Conservation (phyloP, 1,139 yeast genomes). For the Yamadazyma sp. region DNA sequence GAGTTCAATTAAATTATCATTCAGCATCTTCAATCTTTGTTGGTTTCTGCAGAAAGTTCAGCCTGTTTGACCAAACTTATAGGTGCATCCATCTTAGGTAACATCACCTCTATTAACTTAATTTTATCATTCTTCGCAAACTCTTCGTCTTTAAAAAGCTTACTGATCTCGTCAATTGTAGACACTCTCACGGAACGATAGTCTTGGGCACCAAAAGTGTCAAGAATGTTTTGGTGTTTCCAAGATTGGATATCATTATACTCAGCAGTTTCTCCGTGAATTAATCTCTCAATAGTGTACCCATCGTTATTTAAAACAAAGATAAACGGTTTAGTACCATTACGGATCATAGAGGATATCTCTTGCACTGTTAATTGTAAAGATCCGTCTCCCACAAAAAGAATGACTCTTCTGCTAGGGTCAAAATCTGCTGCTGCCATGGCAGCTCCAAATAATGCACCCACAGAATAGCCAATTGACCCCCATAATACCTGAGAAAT, state of each 20-base stretch:
- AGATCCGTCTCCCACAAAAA: conserved; percentile 44
- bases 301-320: conserved; percentile 42
- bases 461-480: conserved; percentile 84
- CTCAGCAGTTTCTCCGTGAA: conserved; percentile 35
- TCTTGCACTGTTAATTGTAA: conserved; percentile 46
- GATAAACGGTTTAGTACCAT: conserved; percentile 31
- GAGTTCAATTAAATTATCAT: no score
- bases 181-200: conserved; percentile 25
- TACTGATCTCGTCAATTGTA: conserved; percentile 27
- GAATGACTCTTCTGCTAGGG: conserved; percentile 32
- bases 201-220: conserved; percentile 30
- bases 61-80: conserved; percentile 32
- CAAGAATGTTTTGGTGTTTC: conserved; percentile 34
- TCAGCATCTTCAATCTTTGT: conserved; percentile 11
- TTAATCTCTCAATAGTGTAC: conserved; percentile 40
- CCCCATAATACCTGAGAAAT: conserved; percentile 63
- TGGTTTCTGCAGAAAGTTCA: conserved; percentile 22
- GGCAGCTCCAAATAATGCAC: conserved; percentile 81
- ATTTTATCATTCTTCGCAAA: conserved; percentile 32
- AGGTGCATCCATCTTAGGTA: conserved; percentile 39
- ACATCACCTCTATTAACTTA: conserved; percentile 36
- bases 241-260: conserved; percentile 42
- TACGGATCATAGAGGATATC: conserved; percentile 38
- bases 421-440: conserved; percentile 44
- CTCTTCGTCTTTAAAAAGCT: conserved; percentile 25